A percentile compares a stretch with the other conserved stretches of the same genome.
These are phyloP conservation scores for Talaromyces atroroseus DNA, from an alignment of 2,329 filamentous ascomycete species.

Conservation along the genomic window DNA sequence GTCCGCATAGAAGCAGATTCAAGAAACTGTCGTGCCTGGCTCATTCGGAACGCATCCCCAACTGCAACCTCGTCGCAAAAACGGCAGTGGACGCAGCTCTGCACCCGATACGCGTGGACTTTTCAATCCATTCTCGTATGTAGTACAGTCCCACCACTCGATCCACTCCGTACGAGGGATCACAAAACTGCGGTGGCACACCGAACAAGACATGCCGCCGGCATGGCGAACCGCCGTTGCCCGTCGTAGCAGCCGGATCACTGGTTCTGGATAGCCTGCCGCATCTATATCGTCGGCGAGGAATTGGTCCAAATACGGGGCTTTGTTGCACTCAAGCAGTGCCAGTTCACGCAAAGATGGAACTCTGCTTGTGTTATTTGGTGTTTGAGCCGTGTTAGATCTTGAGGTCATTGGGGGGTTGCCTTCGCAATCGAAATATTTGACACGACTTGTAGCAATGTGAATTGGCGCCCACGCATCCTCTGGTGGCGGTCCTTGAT, in stretches of 20 bases:
- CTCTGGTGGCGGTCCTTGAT: conserved; percentile 23
- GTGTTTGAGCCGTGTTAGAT: conserved; percentile 5
- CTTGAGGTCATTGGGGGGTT: conserved; percentile 16
- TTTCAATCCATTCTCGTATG: conserved; percentile 35
- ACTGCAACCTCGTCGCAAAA: conserved; percentile 37
- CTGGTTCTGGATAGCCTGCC: conserved; percentile 27
- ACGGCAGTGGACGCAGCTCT: conserved; percentile 34
- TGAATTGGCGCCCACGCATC: conserved; percentile 33
- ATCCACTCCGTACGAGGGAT: conserved; percentile 40
- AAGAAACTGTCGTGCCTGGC: too few species aligned
- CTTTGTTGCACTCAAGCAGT: conserved; percentile 35
- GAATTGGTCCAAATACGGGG: conserved; percentile 32
- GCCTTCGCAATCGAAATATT: conserved; percentile 32
- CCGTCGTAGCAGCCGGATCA: conserved; percentile 31
- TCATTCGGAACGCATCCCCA: conserved; percentile 35
- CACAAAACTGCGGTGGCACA: conserved; percentile 37
- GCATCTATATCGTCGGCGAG: conserved; percentile 28
- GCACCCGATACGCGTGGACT: conserved; percentile 26
- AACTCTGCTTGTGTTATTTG: conserved; percentile 17
- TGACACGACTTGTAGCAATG: conserved; percentile 30
- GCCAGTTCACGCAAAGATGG: conserved; percentile 41
- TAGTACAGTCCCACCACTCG: conserved; percentile 41
- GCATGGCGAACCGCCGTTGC: conserved; percentile 31
- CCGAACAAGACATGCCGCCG: conserved; percentile 36
- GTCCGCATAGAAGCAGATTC: not conserved